Percentiles rank a stretch among this genome's conserved stretches.
Conservation (phyloP, 441 rosid species). For the Euphorbia celastroides region DNA sequence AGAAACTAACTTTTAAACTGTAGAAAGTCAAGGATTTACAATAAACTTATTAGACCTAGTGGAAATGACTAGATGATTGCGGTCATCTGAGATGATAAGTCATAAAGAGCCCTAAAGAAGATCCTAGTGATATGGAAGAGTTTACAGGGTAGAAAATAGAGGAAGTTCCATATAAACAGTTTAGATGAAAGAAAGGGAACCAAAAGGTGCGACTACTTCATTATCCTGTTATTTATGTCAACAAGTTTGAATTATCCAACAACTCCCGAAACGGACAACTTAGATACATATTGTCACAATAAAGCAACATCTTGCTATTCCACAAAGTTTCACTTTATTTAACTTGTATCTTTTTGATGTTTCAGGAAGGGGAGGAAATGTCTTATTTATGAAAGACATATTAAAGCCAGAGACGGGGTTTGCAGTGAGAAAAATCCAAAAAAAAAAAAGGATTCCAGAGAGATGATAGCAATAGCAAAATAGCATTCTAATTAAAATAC, state of each 20-base stretch:
- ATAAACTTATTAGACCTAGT: not conserved
- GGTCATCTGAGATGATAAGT: not conserved
- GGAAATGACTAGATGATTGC: not conserved
- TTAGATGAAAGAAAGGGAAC: not conserved
- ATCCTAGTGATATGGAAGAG: not conserved
- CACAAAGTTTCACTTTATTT: not conserved
- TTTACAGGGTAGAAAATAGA: not conserved
- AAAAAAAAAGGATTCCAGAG: not conserved
- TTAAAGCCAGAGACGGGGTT: not conserved
- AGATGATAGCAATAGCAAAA: not conserved
- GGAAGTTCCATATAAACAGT: not conserved
- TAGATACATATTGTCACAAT: not conserved
- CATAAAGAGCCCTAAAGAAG: conserved; percentile 1
- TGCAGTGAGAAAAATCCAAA: not conserved
- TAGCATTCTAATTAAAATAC: not conserved
- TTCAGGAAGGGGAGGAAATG: not conserved
- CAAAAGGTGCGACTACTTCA: not conserved
- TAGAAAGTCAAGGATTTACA: not conserved
- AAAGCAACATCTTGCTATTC: not conserved
- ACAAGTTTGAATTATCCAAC: not conserved
- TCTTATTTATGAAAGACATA: not conserved
- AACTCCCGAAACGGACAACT: not conserved
- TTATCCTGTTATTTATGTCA: not conserved
- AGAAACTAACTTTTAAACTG: conserved; percentile 2
- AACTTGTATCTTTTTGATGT: not conserved